phyloP scores from a whole-genome alignment of 768 basidiomycete species.

The Rubroboletus pulcherrimus region DNA sequence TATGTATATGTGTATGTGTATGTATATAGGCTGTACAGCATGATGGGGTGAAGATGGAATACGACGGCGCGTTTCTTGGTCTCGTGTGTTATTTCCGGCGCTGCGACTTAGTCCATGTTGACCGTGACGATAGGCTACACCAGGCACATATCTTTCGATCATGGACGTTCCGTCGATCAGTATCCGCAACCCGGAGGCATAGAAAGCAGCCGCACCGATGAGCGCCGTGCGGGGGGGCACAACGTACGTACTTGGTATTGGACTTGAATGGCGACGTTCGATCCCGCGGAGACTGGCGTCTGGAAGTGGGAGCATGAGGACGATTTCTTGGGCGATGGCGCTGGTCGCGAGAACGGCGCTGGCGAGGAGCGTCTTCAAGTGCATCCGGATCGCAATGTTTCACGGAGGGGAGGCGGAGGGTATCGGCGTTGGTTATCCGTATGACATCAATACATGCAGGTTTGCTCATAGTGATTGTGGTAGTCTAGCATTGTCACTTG shows the following conservation, averaged over 20 bases:
- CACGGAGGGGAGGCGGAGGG: too few species aligned
- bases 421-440: too few species aligned
- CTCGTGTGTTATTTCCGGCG: background rate
- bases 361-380: background rate
- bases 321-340: background rate
- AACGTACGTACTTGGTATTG: constrained; percentile 34
- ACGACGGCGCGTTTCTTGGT: background rate
- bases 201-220: constrained; percentile 30
- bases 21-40: too few species aligned
- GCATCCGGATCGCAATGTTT: background rate
- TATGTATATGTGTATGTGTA: background rate
- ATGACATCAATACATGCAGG: constrained; percentile 35
- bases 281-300: constrained; percentile 35
- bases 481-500: constrained; percentile 11
- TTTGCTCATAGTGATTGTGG: constrained; percentile 17
- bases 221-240: constrained; percentile 16
- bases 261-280: constrained; percentile 39
- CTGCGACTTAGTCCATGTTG: background rate
- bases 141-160: background rate
- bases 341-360: too few species aligned
- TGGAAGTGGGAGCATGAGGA: background rate
- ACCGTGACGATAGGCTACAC: background rate
- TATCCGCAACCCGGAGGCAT: constrained; percentile 25
- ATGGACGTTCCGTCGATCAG: background rate
- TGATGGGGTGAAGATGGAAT: too few species aligned